These are phyloP conservation scores for Castanea mollissima DNA, from an alignment of 306 rosid species.

Conservation along the genomic window DNA sequence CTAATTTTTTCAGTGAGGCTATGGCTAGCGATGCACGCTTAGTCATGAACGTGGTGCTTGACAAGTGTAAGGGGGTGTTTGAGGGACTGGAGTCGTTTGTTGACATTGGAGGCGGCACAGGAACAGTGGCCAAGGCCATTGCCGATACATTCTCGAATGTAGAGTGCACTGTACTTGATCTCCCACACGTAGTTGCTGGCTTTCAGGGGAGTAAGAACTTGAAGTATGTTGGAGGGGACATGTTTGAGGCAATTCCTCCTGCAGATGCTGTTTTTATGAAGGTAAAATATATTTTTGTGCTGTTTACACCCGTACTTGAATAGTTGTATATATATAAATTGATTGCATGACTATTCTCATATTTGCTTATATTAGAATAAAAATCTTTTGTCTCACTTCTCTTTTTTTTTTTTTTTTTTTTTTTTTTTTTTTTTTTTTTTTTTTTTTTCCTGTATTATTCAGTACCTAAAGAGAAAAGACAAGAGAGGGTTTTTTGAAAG, in stretches of 20 bases:
- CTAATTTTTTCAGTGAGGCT: background rate
- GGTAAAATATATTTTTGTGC: background rate
- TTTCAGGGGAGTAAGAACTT: constrained; percentile 3
- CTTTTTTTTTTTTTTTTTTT: too few species aligned
- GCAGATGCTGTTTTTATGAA: constrained; percentile 26
- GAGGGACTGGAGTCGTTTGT: constrained; percentile 31
- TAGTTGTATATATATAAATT: too few species aligned
- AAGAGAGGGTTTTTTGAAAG: too few species aligned
- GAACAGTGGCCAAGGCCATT: constrained; percentile 25
- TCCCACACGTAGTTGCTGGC: constrained; percentile 26
- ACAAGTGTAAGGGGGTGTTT: constrained; percentile 17
- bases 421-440: too few species aligned
- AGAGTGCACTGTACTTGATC: constrained; percentile 24
- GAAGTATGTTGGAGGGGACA: constrained; percentile 19
- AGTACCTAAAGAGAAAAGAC: too few species aligned
- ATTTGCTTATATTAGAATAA: too few species aligned
- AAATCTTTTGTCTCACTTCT: too few species aligned
- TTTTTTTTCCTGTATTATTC: too few species aligned
- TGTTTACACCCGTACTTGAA: background rate
- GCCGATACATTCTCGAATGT: constrained; percentile 20
- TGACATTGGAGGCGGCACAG: constrained; percentile 35
- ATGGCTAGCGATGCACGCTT: constrained; percentile 26
- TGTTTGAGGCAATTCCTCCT: constrained; percentile 31
- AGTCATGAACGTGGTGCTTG: background rate
- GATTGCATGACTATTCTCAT: too few species aligned